Evolutionary conservation across 2,329 filamentous ascomycete genomes (phyloP).

Genomic region (Zasmidium citrigriseum): DNA sequence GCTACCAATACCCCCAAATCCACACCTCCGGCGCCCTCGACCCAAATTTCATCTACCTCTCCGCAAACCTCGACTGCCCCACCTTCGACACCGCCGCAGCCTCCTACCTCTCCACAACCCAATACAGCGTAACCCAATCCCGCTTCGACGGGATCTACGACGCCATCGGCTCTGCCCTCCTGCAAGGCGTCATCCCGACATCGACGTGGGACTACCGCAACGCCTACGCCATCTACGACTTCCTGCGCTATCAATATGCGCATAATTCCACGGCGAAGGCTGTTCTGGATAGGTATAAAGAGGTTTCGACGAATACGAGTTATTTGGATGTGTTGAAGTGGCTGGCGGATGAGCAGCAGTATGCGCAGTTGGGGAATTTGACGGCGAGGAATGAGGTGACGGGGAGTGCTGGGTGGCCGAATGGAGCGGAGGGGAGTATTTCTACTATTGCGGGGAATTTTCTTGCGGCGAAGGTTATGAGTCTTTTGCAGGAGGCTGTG

Average conservation of each 20-base stretch:
- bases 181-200: slow-evolving; percentile 44
- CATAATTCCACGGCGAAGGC: slow-evolving; percentile 51
- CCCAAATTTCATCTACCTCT: slow-evolving; percentile 52
- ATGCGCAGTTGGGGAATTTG: slow-evolving; percentile 48
- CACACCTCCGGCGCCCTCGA: slow-evolving; percentile 47
- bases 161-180: slow-evolving; percentile 43
- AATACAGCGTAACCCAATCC: slow-evolving; percentile 15
- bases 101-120: slow-evolving; percentile 44
- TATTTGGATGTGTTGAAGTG: slow-evolving; percentile 37
- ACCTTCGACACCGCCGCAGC: slow-evolving; percentile 34
- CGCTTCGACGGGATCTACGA: slow-evolving; percentile 52
- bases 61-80: slow-evolving; percentile 41
- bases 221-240: slow-evolving; percentile 58
- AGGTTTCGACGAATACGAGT: slow-evolving; percentile 21
- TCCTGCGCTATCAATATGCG: slow-evolving; percentile 48
- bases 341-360: slow-evolving; percentile 51
- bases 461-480: slow-evolving; percentile 37
- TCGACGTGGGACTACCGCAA: slow-evolving; percentile 51
- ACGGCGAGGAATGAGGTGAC: slow-evolving; percentile 32
- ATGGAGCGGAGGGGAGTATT: slow-evolving; percentile 36
- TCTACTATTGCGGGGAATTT: slow-evolving; percentile 41
- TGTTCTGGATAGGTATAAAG: slow-evolving; percentile 33
- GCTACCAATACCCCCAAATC: slow-evolving; percentile 60
- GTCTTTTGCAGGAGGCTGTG: slow-evolving; percentile 35
- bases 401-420: slow-evolving; percentile 25